A percentile compares a stretch with the other conserved stretches of the same genome.
phyloP scores from a whole-genome alignment of 1,139 yeast genomes.

The Hyphopichia buzzinii region DNA sequence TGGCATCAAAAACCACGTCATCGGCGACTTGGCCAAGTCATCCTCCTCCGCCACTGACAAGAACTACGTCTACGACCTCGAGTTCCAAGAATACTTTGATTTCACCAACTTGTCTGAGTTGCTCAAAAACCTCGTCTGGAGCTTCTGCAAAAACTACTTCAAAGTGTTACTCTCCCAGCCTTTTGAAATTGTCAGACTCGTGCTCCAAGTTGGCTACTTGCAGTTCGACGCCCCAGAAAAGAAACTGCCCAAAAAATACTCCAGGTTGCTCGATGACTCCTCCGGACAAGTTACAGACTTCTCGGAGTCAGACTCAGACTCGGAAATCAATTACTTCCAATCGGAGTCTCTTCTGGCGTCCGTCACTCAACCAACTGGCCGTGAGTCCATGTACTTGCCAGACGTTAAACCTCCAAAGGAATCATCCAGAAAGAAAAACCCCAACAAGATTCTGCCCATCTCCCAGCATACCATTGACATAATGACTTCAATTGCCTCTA shows the following conservation, averaged over 20 bases:
- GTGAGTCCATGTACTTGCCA: not conserved
- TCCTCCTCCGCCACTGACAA: slow-evolving; percentile 22
- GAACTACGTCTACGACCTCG: slow-evolving; percentile 61
- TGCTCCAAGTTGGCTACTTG: slow-evolving; percentile 77
- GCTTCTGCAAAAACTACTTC: slow-evolving; percentile 66
- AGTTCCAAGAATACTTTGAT: slow-evolving; percentile 66
- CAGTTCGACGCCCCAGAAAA: slow-evolving; percentile 15
- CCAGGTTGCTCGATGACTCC: slow-evolving; percentile 2
- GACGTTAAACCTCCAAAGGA: not conserved
- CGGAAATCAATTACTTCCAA: slow-evolving; percentile 58
- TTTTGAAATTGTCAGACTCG: slow-evolving; percentile 75
- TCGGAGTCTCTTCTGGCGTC: slow-evolving; percentile 12
- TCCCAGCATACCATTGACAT: slow-evolving; percentile 72
- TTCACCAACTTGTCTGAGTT: slow-evolving; percentile 54
- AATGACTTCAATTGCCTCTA: slow-evolving; percentile 62
- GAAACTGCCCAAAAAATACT: slow-evolving; percentile 6
- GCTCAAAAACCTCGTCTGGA: slow-evolving; percentile 50
- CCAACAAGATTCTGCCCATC: slow-evolving; percentile 50
- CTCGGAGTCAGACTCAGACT: slow-evolving; percentile 31
- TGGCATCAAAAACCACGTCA: slow-evolving; percentile 15
- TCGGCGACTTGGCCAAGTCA: slow-evolving; percentile 12
- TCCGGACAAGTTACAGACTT: slow-evolving; percentile 7
- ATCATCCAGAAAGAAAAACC: slow-evolving; percentile 9
- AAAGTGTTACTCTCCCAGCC: slow-evolving; percentile 79
- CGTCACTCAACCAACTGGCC: not conserved